Evolutionary conservation across 164 flowering plant species (phyloP), one percentile per base, ranked within the genome.

Genomic region (Santalum album): DNA sequence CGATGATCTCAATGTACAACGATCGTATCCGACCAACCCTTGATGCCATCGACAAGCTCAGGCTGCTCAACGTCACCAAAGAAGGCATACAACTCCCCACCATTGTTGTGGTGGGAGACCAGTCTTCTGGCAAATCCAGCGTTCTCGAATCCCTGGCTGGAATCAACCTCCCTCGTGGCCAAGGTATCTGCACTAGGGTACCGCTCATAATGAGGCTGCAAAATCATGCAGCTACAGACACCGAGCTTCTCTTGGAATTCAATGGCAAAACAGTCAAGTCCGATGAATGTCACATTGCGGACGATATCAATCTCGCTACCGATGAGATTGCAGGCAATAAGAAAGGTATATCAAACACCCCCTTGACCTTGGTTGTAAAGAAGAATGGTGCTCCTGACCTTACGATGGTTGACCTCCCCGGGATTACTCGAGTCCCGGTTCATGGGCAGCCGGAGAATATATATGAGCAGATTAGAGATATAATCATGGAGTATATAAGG

Each of bases 361-460:
- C 75, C 0, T 51, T 75, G 9, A 75, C 78, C 1, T 42, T 75
- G 12, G 40, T 66, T 7, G 78, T 75, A 19, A 75, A 61, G 44
- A 75, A 71, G 38, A 48, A 52, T 14, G 75, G 78, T 12, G 72
- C 63, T n/a, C 72, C 72, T 7, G 72, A 69, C 22, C 55, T 69
- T 7, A 69, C 72, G 0, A 75, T 75, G 73, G 65, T 75, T 12
- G 78, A 75, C 34, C 46, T 75, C 1, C 78, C 78, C 3, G 77
- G 79, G 9, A 77, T 77, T 7, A 74, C 79, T 2, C 44, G 79
- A 16, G 82, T 74, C 12, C 73, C 78, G 0, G 82, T 77, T n/a
- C 65, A 72, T 10, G 78, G 78, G 16, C 81, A 77, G 57, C 78
- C 78, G 0, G 78, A 74, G 12, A 53, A 77, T 40, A 77, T 74